Evolutionary conservation across 2,329 filamentous ascomycete species (phyloP), one percentile per base, ranked within the genome.

Genomic region (Fusarium proliferatum): DNA sequence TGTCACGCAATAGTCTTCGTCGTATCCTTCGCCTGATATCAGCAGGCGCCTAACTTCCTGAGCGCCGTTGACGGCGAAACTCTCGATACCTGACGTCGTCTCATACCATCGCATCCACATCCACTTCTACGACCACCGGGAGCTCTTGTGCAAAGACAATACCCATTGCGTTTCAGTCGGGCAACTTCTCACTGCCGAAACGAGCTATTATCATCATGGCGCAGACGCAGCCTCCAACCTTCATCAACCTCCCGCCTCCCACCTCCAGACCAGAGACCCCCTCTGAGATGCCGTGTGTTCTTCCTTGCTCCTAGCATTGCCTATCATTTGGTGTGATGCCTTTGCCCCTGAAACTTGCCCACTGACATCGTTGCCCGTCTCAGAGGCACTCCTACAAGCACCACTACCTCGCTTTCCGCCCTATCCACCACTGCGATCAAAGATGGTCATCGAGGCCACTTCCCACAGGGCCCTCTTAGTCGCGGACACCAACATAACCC

Each of bases 391-490:
- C 96, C 96, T 6, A 98, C 96, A 74, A 97, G 94, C 75, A 93
- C 93, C 45, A 97, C 94, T 7, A 98, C 95, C 17, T 97, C 95
- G 58, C 92, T 98, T 79, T 97, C 94, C 33, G 92, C 95, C 45
- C 89, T 98, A 53, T 97, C 94, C 21, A 98, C 96, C 23, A 96
- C 94, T 17, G 96, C 96, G 58, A 97, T 97, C 87, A 97, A 98
- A 84, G 96, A 98, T 81, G 96, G 96, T 77, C 94, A 98, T 80
- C 93, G 94, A 69, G 96, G 96, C 72, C 91, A 95, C 80, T 88
- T 92, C 34, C 89, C 91, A 34, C 88, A 91, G 28, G 80, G 80
- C 13, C 77, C 82, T 65, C 86, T 88, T 64, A 86, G 86, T 70
- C 89, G 90, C 57, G 85, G 88, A 77, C 85, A 91, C 81, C 83